phyloP scores from a whole-genome alignment of 1,284 basidiomycete species.

The Golubevia pallescens region DNA sequence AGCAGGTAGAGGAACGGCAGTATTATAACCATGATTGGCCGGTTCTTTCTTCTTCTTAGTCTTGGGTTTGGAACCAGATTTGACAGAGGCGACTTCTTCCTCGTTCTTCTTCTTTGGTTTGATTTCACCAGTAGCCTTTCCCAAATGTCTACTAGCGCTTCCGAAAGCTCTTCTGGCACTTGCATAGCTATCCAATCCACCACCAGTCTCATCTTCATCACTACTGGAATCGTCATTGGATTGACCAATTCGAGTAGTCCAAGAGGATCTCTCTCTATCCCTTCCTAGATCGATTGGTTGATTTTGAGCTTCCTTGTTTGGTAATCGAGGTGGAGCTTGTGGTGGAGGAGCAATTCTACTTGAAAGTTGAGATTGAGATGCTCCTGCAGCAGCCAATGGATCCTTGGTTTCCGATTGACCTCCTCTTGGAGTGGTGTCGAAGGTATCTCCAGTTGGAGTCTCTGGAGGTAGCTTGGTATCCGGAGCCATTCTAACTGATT shows the following conservation, averaged over 20 bases:
- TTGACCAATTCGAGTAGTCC: conserved; percentile 49
- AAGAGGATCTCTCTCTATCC: conserved; percentile 29
- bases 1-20: conserved; percentile 17
- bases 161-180: conserved; percentile 51
- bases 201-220: conserved; percentile 37
- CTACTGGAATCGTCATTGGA: conserved; percentile 24
- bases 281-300: conserved; percentile 23
- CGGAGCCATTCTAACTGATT: conserved; percentile 57
- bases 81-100: conserved; percentile 7
- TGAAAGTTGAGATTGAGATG: conserved; percentile 7
- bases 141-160: conserved; percentile 37
- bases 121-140: conserved; percentile 39
- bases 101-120: conserved; percentile 8
- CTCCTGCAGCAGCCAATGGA: conserved; percentile 19
- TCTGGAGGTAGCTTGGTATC: conserved; percentile 51
- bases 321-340: conserved; percentile 20
- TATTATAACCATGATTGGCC: conserved; percentile 12
- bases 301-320: conserved; percentile 23
- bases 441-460: conserved; percentile 24
- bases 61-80: not conserved
- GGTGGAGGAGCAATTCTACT: conserved; percentile 40
- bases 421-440: conserved; percentile 19
- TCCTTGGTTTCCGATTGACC: conserved; percentile 18
- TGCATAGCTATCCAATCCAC: conserved; percentile 31
- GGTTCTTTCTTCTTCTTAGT: conserved; percentile 14